phyloP scores from a whole-genome alignment of 345 rosid genomes.

The Corymbia maculata region DNA sequence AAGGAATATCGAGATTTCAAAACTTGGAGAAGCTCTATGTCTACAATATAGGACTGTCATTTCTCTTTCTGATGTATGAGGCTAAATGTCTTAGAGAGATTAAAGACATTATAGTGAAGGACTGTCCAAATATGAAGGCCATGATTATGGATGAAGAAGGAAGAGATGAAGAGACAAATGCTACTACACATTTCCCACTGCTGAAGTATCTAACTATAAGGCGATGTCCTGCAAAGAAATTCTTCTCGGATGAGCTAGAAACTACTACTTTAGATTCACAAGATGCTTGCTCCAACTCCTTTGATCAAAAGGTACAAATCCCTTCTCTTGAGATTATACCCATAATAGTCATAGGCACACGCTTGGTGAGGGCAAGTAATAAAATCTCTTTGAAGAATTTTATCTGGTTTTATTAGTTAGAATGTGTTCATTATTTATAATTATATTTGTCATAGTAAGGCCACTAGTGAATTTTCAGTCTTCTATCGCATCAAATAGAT shows the following conservation, averaged over 20 bases:
- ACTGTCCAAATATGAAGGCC: neutral
- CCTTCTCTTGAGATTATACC: no score
- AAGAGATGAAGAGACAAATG: neutral
- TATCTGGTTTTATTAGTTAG: no score
- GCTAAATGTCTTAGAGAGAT: neutral
- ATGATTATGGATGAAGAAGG: neutral
- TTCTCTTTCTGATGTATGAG: neutral
- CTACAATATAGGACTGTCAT: fast-evolving
- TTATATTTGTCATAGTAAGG: no score
- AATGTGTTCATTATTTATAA: no score
- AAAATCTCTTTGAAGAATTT: no score
- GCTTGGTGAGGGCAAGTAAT: no score
- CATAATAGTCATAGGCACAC: no score
- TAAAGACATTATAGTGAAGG: neutral
- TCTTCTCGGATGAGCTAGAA: neutral
- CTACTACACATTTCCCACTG: neutral
- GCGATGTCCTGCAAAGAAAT: neutral
- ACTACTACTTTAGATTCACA: no score
- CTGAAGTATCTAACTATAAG: neutral
- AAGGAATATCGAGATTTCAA: neutral
- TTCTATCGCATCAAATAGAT: no score
- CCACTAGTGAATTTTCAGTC: no score
- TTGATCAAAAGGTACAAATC: no score
- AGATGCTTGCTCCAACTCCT: no score
- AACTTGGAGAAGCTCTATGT: neutral